Base-by-base conservation (phyloP, 208 protist species). In the Trichomonas tenax region DNA sequence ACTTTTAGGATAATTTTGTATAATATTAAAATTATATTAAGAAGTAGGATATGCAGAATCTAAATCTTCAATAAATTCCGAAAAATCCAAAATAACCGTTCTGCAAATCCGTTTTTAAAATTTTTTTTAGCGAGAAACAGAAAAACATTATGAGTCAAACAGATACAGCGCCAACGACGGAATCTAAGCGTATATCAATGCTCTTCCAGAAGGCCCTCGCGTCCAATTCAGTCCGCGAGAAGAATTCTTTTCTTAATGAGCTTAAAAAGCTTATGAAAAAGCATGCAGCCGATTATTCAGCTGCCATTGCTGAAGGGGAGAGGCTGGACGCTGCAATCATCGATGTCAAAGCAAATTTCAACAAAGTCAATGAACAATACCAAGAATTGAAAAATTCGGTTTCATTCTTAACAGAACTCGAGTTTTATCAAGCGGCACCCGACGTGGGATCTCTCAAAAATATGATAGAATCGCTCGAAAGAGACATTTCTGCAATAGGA, bases 351-450 rank as follows among this genome's bases (percentile, higher is more conserved):
- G 86, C 86, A 40, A 51, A 51, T n/a, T 58, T 58, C 31, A 51
- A 93, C 44, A 93, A 93, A 51, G 44, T 93, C 31, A 93, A 93
- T 15, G 44, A 93, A 38, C 44, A 93, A 51, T 93, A 93, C 44
- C 40, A 48, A 51, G 86, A 93, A 44, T 44, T 93, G 0, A 48
- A 93, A 93, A 93, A 93, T 51, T 93, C 86, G 0, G 86, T 93
- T 48, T 93, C 86, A 26, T 93, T 93, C 46, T 38, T 93, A 58
- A 93, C 86, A 51, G 86, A 93, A 38, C 86, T 93, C 34, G 86
- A 93, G 10, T 93, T 93, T 51, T 93, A 93, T 93, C 86, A 93
- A 51, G 86, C 86, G n/a, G 86, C 44, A 38, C 86, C 86, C 21
- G 86, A 93, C 38, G 86, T 93, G 6, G 15, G 3, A 48, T 58